Base-by-base conservation (phyloP, 169 alveolate species). In the Cryptosporidium viatorum region DNA sequence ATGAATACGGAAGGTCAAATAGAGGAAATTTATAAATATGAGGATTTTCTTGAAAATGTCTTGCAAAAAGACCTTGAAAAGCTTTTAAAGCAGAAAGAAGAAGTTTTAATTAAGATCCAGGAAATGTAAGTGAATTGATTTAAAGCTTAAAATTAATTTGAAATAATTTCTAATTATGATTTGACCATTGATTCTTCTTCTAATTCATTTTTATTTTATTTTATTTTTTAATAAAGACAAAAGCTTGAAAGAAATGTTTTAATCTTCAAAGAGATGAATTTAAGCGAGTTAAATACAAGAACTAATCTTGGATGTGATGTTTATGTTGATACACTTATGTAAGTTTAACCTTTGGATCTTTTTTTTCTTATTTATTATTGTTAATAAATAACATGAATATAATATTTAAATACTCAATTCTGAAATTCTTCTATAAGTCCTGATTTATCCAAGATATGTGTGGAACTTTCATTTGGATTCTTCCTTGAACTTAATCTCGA, bases 291-390 rank as follows among this genome's bases (percentile, higher is more conserved):
- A 9, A 80, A 48, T 50, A 80, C 89, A 29, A 59, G 89, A 26
- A 80, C 69, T 23, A 65, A 80, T 23, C 74, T 80, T 43, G 89
- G 89, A 41, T 80, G 89, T 45, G 89, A 80, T 29, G 71, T 80
- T 33, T 80, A 62, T 31, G 75, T 80, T 26, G 80, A 80, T 14
- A 65, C 89, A 4, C 39, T 41, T 18, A 80, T 80, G 89, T 80
- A 80, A 62, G 89, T 80, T 73, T 31, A 51, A 71, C 31, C 8
- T 48, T 18, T 23, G 41, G 10, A 39, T 23, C 7, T 14, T 18
- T 70, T n/a, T 16, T 48, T 70, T 0, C 5, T 43, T 41, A 26
- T 6, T 1, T 18, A 23, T 26, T 8, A 70, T 12, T 43, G 0
- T 0, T n/a, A 23, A 39, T 26, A 70, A 48, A 48, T 48, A 3